Conservation (phyloP, 2,329 filamentous ascomycete species). For the Diaporthe sp. region DNA sequence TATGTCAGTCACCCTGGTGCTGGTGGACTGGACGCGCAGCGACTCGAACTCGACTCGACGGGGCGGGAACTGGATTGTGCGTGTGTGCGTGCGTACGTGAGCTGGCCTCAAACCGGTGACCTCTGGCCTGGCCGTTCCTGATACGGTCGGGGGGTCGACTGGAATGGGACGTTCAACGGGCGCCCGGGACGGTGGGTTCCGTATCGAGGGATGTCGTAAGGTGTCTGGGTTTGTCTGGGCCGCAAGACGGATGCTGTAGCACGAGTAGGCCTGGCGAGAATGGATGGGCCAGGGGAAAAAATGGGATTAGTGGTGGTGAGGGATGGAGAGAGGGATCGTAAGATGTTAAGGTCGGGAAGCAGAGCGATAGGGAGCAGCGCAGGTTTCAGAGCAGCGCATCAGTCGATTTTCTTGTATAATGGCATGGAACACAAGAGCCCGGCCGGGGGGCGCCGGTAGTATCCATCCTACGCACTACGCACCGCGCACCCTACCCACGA, state of each 20-base stretch:
- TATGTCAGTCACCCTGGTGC: conserved; percentile 6
- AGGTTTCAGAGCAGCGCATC: conserved; percentile 27
- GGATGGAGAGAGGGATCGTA: conserved; percentile 24
- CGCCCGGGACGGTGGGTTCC: conserved; percentile 26
- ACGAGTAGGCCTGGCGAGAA: conserved; percentile 28
- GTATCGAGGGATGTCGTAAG: conserved; percentile 20
- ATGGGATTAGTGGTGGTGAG: conserved; percentile 26
- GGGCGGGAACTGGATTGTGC: no score
- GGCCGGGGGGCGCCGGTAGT: conserved; percentile 26
- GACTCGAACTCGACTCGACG: background rate
- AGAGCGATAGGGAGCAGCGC: conserved; percentile 6
- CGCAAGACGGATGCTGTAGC: conserved; percentile 17
- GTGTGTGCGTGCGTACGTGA: no score
- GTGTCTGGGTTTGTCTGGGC: conserved; percentile 14
- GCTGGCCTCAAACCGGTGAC: conserved; percentile 7
- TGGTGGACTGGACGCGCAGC: background rate
- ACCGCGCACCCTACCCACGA: background rate
- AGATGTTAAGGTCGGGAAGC: conserved; percentile 21
- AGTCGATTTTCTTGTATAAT: conserved; percentile 26
- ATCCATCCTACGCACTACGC: conserved; percentile 11
- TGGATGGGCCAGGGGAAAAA: conserved; percentile 12
- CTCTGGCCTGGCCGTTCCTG: conserved; percentile 29
- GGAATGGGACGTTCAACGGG: conserved; percentile 1
- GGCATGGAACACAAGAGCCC: conserved; percentile 18
- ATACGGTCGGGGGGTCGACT: conserved; percentile 6